Evolutionary conservation across 805 yeast species (phyloP).

Genomic region (Pichia sporocuriosa): DNA sequence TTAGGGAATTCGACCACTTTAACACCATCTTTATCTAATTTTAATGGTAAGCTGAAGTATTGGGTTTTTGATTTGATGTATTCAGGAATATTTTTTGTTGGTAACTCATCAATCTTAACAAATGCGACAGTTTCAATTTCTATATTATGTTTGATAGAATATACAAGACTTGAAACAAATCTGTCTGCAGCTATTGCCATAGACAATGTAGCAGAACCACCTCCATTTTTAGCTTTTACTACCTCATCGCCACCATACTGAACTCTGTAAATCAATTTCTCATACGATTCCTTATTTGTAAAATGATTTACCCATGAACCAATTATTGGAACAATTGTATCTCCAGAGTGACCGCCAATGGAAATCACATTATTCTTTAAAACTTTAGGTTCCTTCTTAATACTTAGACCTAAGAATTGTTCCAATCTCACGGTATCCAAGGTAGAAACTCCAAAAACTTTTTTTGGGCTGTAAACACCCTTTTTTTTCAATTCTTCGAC

Average conservation of each 20-base stretch:
- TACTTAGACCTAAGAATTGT: slow-evolving; percentile 35
- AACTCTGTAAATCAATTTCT: slow-evolving; percentile 71
- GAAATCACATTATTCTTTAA: slow-evolving; percentile 39
- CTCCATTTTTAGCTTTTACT: slow-evolving; percentile 90
- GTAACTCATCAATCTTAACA: no score
- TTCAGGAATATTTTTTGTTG: no score
- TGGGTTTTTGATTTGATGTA: no score
- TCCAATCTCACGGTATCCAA: slow-evolving; percentile 52
- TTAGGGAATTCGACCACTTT: no score
- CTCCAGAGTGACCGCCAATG: slow-evolving; percentile 54
- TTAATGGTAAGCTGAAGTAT: no score
- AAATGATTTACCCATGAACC: slow-evolving; percentile 37
- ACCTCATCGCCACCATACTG: slow-evolving; percentile 91
- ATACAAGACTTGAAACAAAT: no score
- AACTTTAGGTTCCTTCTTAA: slow-evolving; percentile 23
- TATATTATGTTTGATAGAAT: no score
- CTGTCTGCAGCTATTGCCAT: no score
- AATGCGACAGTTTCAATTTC: no score
- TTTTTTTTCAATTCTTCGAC: slow-evolving; percentile 48
- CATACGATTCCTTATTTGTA: slow-evolving; percentile 22
- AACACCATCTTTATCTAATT: no score
- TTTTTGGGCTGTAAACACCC: slow-evolving; percentile 46
- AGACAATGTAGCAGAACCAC: no score
- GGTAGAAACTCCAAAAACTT: slow-evolving; percentile 53
- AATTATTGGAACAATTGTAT: slow-evolving; percentile 46